phyloP scores from a whole-genome alignment of 2,329 filamentous ascomycete species.

The Alternaria sp. region DNA sequence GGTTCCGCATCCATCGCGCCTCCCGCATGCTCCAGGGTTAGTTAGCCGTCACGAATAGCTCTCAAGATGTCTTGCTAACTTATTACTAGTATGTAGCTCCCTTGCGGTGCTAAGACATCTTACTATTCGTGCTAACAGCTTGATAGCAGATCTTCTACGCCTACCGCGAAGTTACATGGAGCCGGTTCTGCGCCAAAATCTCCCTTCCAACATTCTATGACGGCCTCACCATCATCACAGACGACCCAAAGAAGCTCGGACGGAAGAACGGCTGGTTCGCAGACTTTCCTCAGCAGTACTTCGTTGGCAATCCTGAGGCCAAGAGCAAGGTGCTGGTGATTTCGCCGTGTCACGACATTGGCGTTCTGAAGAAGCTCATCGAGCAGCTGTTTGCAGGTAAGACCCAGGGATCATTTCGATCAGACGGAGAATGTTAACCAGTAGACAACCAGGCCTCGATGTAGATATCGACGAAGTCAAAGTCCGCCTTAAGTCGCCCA shows the following conservation, averaged over 20 bases:
- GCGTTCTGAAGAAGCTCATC: neutral
- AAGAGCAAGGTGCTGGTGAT: conserved; percentile 1
- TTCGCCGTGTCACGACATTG: conserved; percentile 4
- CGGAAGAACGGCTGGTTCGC: conserved; percentile 7
- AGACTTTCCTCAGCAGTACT: neutral
- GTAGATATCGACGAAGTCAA: conserved; percentile 8
- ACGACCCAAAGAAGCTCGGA: neutral
- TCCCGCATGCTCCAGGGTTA: conserved; percentile 8
- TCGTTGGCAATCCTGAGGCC: neutral
- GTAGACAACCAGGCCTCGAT: neutral
- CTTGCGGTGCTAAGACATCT: too few species aligned
- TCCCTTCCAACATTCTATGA: neutral
- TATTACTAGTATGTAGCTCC: too few species aligned
- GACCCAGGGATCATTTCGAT: neutral
- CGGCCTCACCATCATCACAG: neutral
- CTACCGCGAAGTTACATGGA: conserved; percentile 1
- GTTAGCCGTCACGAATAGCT: too few species aligned
- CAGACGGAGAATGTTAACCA: neutral
- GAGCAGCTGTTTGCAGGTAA: conserved; percentile 9
- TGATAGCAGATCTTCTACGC: neutral
- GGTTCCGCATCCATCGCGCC: neutral
- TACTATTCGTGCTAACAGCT: too few species aligned
- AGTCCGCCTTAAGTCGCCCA: neutral
- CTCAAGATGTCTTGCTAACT: too few species aligned
- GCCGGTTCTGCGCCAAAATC: neutral